phyloP scores from a whole-genome alignment of 169 alveolate species.

The Plasmodium falciparum region DNA sequence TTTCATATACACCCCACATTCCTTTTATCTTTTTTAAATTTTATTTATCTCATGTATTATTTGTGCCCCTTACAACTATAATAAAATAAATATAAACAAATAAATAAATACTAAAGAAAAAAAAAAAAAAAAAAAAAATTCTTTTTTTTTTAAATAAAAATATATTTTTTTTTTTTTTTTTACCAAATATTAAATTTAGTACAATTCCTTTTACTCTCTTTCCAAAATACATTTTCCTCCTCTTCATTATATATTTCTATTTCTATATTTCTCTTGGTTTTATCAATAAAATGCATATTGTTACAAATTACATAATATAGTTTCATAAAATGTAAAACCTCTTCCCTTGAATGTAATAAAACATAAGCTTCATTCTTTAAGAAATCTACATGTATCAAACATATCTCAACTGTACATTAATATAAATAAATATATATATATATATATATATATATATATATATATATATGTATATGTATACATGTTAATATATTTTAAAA shows the following conservation, averaged over 20 bases:
- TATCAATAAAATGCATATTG: conserved; percentile 33
- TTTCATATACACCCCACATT: background rate
- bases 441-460: background rate
- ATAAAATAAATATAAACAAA: conserved; percentile 6
- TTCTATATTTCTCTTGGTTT: conserved; percentile 15
- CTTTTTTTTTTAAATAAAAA: conserved; percentile 8
- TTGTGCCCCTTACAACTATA: conserved; percentile 42
- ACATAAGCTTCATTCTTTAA: conserved; percentile 59
- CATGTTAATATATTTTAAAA: background rate
- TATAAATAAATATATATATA: background rate
- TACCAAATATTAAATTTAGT: conserved; percentile 38
- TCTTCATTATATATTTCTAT: conserved; percentile 44
- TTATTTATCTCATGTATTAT: conserved; percentile 6
- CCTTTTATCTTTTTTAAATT: conserved; percentile 8
- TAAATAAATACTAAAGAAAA: background rate
- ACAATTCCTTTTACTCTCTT: conserved; percentile 15
- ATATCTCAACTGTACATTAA: conserved; percentile 30
- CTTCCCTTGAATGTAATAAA: conserved; percentile 68
- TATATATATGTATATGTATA: background rate
- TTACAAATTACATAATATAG: conserved; percentile 12
- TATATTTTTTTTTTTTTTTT: background rate
- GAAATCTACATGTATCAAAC: conserved; percentile 27
- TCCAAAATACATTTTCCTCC: conserved; percentile 63
- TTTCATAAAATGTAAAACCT: conserved; percentile 56
- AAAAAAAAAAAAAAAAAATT: conserved; percentile 2